Evolutionary conservation across 495 filamentous ascomycete genomes (phyloP).

Genomic region (Coniosporium apollinis): DNA sequence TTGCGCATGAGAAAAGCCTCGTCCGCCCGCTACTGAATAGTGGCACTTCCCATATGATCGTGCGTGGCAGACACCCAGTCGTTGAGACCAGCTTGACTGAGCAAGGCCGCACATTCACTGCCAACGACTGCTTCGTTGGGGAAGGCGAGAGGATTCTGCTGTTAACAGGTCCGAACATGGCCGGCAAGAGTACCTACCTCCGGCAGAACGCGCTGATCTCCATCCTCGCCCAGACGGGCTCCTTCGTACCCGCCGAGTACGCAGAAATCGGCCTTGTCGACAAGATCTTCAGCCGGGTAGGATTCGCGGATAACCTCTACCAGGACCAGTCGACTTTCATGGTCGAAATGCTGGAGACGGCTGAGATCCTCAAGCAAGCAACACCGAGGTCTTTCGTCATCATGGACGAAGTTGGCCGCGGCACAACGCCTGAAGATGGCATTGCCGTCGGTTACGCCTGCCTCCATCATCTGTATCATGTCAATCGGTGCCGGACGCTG

Average conservation of each 20-base stretch:
- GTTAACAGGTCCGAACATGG: constrained; percentile 98
- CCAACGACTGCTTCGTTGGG: constrained; percentile 74
- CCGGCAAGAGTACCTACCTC: constrained; percentile 86
- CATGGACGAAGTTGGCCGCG: constrained; percentile 94
- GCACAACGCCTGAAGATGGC: constrained; percentile 84
- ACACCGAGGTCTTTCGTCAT: constrained; percentile 73
- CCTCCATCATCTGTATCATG: constrained; percentile 60
- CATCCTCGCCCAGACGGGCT: constrained; percentile 81
- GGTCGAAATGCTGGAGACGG: constrained; percentile 71
- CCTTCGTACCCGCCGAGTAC: constrained; percentile 75
- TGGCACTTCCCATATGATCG: constrained; percentile 40
- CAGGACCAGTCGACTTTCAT: constrained; percentile 91
- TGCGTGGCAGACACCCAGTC: constrained; percentile 76
- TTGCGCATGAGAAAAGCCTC: constrained; percentile 58
- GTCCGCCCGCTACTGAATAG: constrained; percentile 52
- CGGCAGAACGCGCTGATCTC: constrained; percentile 89
- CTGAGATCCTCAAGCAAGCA: constrained; percentile 47
- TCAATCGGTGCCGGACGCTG: constrained; percentile 60
- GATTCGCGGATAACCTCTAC: constrained; percentile 84
- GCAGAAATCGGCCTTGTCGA: constrained; percentile 79
- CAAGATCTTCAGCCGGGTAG: constrained; percentile 70
- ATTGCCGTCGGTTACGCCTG: constrained; percentile 78
- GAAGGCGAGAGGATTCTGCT: constrained; percentile 59
- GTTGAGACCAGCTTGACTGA: constrained; percentile 68
- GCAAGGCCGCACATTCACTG: constrained; percentile 65